Evolutionary conservation across 1,284 basidiomycete species (phyloP).

Genomic region (Rhodotorula mucilaginosa): DNA sequence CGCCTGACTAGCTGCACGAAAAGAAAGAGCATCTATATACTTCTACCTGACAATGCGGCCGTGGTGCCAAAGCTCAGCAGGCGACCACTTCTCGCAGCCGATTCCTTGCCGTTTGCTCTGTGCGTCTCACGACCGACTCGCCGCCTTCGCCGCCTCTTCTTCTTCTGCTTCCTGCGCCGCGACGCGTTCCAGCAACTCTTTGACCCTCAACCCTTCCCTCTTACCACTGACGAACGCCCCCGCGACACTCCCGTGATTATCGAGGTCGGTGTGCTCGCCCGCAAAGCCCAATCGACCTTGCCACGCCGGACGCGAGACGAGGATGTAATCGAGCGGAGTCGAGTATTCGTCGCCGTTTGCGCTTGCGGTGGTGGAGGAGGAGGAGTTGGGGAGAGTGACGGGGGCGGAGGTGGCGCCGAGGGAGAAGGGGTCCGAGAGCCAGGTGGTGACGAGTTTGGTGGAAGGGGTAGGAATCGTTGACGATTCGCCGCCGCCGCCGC

Average conservation of each 20-base stretch:
- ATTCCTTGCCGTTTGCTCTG: background rate
- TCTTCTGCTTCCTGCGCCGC: background rate
- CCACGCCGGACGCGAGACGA: conserved; percentile 52
- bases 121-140: background rate
- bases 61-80: too few relatives aligned
- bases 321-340: conserved; percentile 55
- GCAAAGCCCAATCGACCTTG: conserved; percentile 54
- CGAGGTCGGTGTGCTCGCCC: conserved; percentile 57
- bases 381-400: conserved; percentile 42
- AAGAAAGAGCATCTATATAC: background rate
- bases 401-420: conserved; percentile 56
- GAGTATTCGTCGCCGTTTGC: conserved; percentile 44
- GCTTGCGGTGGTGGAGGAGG: too few relatives aligned
- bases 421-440: conserved; percentile 53
- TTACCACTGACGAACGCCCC: conserved; percentile 53
- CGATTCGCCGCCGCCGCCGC: background rate
- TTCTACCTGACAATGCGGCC: too few relatives aligned
- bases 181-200: conserved; percentile 41
- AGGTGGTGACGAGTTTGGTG: conserved; percentile 48
- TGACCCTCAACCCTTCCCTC: conserved; percentile 50
- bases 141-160: too few relatives aligned
- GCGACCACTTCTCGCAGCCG: too few relatives aligned
- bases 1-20: background rate
- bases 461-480: conserved; percentile 25
- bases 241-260: conserved; percentile 53